These are phyloP conservation scores for Nakazawaea laoshanensis DNA, from an alignment of 805 yeast genomes.

Conservation along the genomic window DNA sequence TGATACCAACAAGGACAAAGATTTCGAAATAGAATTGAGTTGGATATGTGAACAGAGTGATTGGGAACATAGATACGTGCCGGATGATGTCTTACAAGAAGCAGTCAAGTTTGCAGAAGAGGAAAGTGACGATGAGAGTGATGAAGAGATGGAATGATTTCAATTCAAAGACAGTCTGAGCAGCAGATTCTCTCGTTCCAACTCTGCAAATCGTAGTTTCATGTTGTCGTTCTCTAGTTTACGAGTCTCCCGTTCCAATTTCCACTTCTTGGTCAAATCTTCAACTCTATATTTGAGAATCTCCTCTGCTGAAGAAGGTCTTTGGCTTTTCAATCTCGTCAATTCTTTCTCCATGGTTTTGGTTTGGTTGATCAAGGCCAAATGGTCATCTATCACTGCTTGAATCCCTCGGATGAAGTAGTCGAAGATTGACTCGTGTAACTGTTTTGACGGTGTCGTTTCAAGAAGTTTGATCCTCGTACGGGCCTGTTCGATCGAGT, in stretches of 20 bases:
- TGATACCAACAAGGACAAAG: conserved; percentile 96
- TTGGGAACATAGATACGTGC: conserved; percentile 74
- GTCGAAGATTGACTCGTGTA: conserved; percentile 23
- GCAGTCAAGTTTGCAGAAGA: conserved; percentile 80
- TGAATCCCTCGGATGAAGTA: conserved; percentile 56
- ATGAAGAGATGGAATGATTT: conserved; percentile 37
- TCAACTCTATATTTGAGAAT: conserved; percentile 43
- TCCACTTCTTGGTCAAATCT: conserved; percentile 58
- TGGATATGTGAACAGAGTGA: conserved; percentile 78
- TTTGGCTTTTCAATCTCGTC: conserved; percentile 2
- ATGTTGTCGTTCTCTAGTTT: conserved; percentile 53
- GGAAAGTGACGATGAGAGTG: conserved; percentile 69
- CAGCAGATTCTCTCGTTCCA: conserved; percentile 46
- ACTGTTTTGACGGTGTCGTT: conserved; percentile 25
- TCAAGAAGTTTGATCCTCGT: conserved; percentile 40
- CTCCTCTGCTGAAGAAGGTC: background rate
- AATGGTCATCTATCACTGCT: conserved; percentile 50
- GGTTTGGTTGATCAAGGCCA: conserved; percentile 14
- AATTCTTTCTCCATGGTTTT: conserved; percentile 2
- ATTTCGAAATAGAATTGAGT: conserved; percentile 87
- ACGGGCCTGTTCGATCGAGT: conserved; percentile 54
- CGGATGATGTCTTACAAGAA: conserved; percentile 69
- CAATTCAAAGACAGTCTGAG: conserved; percentile 26
- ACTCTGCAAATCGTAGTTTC: conserved; percentile 35
- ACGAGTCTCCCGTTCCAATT: conserved; percentile 63